Evolutionary conservation across 2,329 filamentous ascomycete species (phyloP).

Genomic region (Plenodomus lindquistii): DNA sequence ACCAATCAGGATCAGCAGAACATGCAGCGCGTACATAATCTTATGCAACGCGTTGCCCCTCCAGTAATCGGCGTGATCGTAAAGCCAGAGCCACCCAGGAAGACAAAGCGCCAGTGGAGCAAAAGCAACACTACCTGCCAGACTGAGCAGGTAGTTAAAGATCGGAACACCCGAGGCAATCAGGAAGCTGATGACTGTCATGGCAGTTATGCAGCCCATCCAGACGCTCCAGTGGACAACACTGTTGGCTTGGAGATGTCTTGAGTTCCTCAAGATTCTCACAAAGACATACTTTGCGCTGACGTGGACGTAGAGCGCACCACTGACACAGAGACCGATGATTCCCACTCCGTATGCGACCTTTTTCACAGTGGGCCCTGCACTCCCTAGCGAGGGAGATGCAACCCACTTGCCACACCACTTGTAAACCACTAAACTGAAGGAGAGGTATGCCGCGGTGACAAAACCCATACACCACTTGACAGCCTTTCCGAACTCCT

Average conservation of each 20-base stretch:
- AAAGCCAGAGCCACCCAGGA: constrained; percentile 57
- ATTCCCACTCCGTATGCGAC: constrained; percentile 63
- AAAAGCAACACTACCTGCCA: constrained; percentile 56
- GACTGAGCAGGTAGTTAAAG: constrained; percentile 57
- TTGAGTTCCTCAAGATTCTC: constrained; percentile 56
- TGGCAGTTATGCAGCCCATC: constrained; percentile 51
- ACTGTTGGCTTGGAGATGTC: constrained; percentile 58
- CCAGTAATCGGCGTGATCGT: constrained; percentile 51
- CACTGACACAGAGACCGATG: constrained; percentile 58
- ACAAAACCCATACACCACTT: constrained; percentile 64
- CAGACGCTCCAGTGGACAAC: constrained; percentile 62
- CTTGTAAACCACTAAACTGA: constrained; percentile 63
- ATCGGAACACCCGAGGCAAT: constrained; percentile 60
- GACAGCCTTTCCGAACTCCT: constrained; percentile 64
- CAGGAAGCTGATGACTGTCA: constrained; percentile 54
- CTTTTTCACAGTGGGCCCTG: constrained; percentile 63
- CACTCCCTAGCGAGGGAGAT: constrained; percentile 64
- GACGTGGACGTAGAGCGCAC: constrained; percentile 54
- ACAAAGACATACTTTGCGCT: constrained; percentile 62
- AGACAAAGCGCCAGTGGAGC: constrained; percentile 55
- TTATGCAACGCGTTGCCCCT: constrained; percentile 43
- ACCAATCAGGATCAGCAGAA: constrained; percentile 50
- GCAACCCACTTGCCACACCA: constrained; percentile 67
- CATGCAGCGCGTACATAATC: constrained; percentile 47
- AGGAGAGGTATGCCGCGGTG: constrained; percentile 61